A percentile compares a stretch with the other conserved stretches of the same genome.
phyloP scores from a whole-genome alignment of 768 basidiomycete genomes.

The Termitomyces heimii region DNA sequence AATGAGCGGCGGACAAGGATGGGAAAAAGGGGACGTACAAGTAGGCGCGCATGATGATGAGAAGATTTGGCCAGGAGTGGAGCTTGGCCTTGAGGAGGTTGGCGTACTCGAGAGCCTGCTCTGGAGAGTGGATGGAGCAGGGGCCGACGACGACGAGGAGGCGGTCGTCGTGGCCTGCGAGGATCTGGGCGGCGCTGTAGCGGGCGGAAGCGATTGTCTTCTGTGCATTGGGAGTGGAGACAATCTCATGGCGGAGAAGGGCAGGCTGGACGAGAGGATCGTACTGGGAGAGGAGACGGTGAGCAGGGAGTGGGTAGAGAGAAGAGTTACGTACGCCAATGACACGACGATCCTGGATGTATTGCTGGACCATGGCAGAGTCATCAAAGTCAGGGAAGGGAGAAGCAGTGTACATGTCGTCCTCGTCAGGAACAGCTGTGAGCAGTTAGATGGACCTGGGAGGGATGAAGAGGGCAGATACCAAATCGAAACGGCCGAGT shows the following conservation, averaged over 20 bases:
- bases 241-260: conserved; percentile 82
- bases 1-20: conserved; percentile 1
- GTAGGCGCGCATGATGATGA: conserved; percentile 96
- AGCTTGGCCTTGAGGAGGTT: conserved; percentile 64
- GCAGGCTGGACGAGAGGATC: conserved; percentile 96
- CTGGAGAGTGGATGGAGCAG: conserved; percentile 89
- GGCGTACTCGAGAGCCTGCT: conserved; percentile 83
- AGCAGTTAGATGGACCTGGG: conserved; percentile 12
- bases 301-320: conserved; percentile 6
- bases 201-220: conserved; percentile 78
- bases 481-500: conserved; percentile 28
- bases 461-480: conserved; percentile 18
- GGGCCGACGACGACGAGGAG: conserved; percentile 91
- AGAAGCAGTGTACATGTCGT: conserved; percentile 49
- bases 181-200: conserved; percentile 69
- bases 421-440: conserved; percentile 32
- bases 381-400: conserved; percentile 64
- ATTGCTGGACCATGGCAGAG: conserved; percentile 55
- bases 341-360: conserved; percentile 79
- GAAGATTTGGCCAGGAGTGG: conserved; percentile 64
- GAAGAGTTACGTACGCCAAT: conserved; percentile 51
- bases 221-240: conserved; percentile 56
- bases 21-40: conserved; percentile 51
- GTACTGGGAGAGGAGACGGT: conserved; percentile 50
- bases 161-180: conserved; percentile 81